Evolutionary conservation across 345 rosid species (phyloP), one percentile per base, ranked within the genome.

Genomic region (Citrus trifoliata): DNA sequence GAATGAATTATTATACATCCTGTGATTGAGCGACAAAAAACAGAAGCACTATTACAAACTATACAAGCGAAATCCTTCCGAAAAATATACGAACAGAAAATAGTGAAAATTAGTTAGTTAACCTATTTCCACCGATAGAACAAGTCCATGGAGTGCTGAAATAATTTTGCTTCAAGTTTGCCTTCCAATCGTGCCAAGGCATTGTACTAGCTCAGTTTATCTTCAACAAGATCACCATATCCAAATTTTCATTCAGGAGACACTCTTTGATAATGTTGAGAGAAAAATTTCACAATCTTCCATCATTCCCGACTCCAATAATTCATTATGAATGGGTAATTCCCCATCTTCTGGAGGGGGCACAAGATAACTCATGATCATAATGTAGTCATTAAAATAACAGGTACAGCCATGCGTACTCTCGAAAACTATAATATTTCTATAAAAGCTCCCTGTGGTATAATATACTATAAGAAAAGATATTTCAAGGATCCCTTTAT

Each of bases 71-170:
- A 13, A 16, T 51, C 18, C 19, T 13, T 51, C 21, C 48, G 0
- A 42, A 42, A 14, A 51, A 51, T 32, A 48, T 14, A 3, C 18
- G 14, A 14, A 1, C 14, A 12, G 53, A 48, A 48, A 13, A 48
- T 14, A 48, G 6, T 14, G 5, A 4, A 48, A 12, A 48, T 48
- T 12, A 14, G 9, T 40, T 40, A 48, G 5, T 48, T 7, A 59
- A n/a, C 28, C 63, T 0, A 59, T 28, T 7, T n/a, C 27, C 28
- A 13, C 24, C 2, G 25, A 71, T 55, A 32, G 76, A 56, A 59
- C 33, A 79, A 62, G 71, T 51, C 85, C 85, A 76, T 27, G 85
- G 80, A 61, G 25, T 80, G 25, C 38, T 46, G 72, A 83, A 83
- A 46, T 83, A 83, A 3, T 73, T 53, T 14, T 80, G 70, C 7